phyloP scores from a whole-genome alignment of 1,284 basidiomycete species.

The Austropuccinia psidii region DNA sequence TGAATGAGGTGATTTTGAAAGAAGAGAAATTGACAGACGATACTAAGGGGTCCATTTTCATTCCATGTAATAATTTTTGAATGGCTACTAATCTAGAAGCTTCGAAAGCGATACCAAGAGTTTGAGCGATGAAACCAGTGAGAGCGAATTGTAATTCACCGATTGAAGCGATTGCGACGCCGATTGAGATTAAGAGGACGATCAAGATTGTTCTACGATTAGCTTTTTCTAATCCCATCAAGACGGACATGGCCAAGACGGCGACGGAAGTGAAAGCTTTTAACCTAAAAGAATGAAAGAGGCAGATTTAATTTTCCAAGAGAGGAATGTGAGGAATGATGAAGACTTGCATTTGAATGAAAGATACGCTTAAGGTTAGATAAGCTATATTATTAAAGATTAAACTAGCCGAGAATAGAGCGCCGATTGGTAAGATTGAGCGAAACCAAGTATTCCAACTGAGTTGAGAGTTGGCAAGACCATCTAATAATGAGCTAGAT shows the following conservation, averaged over 20 bases:
- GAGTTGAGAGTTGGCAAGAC: slow-evolving; percentile 41
- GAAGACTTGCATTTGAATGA: slow-evolving; percentile 41
- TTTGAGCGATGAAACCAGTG: slow-evolving; percentile 41
- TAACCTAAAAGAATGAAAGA: slow-evolving; percentile 43
- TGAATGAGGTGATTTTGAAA: neutral
- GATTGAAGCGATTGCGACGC: slow-evolving; percentile 44
- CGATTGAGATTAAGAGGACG: slow-evolving; percentile 50
- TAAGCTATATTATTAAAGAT: slow-evolving; percentile 44
- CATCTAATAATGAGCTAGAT: slow-evolving; percentile 38
- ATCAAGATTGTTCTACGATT: slow-evolving; percentile 47
- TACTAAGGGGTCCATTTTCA: slow-evolving; percentile 44
- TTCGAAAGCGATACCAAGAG: slow-evolving; percentile 43
- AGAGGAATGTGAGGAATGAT: neutral
- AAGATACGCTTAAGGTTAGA: slow-evolving; percentile 40
- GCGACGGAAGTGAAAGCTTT: slow-evolving; percentile 50
- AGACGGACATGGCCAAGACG: slow-evolving; percentile 44
- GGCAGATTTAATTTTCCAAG: neutral
- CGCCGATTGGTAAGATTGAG: slow-evolving; percentile 39
- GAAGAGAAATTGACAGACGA: slow-evolving; percentile 36
- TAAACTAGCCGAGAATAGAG: slow-evolving; percentile 39
- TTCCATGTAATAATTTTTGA: slow-evolving; percentile 44
- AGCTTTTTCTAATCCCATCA: slow-evolving; percentile 45
- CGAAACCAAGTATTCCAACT: slow-evolving; percentile 43
- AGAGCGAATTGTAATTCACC: slow-evolving; percentile 44
- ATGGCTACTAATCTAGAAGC: slow-evolving; percentile 43